Evolutionary conservation across 345 rosid species (phyloP).

Genomic region (Tarenaya hassleriana): DNA sequence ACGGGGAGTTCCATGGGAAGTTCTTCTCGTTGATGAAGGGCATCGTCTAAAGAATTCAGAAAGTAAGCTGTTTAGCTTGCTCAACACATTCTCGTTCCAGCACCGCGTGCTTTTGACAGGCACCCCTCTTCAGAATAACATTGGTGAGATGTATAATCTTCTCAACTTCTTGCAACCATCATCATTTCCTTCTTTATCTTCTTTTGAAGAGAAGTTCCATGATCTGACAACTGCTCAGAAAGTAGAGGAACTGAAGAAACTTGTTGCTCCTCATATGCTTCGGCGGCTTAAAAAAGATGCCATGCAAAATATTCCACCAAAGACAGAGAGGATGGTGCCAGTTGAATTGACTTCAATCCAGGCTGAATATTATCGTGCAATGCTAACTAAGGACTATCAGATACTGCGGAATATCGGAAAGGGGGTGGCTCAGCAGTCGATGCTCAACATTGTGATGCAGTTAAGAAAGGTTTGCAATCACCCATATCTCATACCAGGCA

Average conservation of each 20-base stretch:
- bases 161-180: no score
- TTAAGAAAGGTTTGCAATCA: slow-evolving; percentile 98
- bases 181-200: no score
- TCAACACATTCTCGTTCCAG: slow-evolving; percentile 88
- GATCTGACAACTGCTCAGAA: slow-evolving; percentile 91
- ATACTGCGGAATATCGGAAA: slow-evolving; percentile 92
- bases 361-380: no score
- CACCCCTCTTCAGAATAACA: slow-evolving; percentile 98
- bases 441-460: slow-evolving; percentile 99
- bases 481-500: slow-evolving; percentile 97
- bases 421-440: slow-evolving; percentile 96
- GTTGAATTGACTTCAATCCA: no score
- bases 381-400: no score
- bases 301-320: no score
- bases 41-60: no score
- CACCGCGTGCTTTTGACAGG: slow-evolving; percentile 99
- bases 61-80: no score
- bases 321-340: no score
- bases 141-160: no score
- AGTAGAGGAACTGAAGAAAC: slow-evolving; percentile 98
- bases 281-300: no score
- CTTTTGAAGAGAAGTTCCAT: slow-evolving; percentile 83
- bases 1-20: slow-evolving; percentile 99
- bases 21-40: slow-evolving; percentile 99
- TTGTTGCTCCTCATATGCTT: slow-evolving; percentile 98